Base-by-base conservation (phyloP, 2,329 filamentous ascomycete species). In the Fusarium lateritium region DNA sequence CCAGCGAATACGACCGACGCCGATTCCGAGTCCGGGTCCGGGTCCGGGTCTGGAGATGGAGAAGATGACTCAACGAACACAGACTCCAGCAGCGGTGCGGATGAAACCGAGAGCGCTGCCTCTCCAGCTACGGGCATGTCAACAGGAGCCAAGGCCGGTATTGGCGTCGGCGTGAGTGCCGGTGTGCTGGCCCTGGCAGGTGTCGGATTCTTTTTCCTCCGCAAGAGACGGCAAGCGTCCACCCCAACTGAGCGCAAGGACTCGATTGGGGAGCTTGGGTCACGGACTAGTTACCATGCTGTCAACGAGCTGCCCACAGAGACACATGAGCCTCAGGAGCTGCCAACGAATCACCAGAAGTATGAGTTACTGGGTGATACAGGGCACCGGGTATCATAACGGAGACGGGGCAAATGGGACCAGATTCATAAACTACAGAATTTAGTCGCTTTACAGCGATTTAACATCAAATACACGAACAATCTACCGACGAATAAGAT, bases 291-390 rank as follows among this genome's bases (percentile, higher is more conserved):
- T 7, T 65, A 65, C 43, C 62, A 65, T 22, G 34, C 56, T 24
- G 56, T 60, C 9, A 26, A 14, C 11, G 62, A 66, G 24, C 9
- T 66, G 24, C 24, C 62, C 10, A 62, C 56, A 0, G 44, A 36
- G 22, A 26, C 51, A 5, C 62, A 62, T 19, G 31, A 50, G 15
- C 56, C 56, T 6, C 64, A 67, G 19, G 64, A 67, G 22, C 33
- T 67, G 40, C 22, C 56, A 2, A 46, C 44, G 7, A 22, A 26
- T 5, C 49, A 55, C 28, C 64, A 46, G 2, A 46, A 52, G 17
- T 61, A 62, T 15, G 64, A 67, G 26, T 38, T 67, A 15, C 6
- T 67, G 6, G 64, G 62, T 10, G 64, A 67, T 7, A 62, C 57
- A 4, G 47, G 55, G 15, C 64, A 60, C 1, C 10, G 21, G 7